phyloP scores from a whole-genome alignment of 805 yeast genomes.

The Priceomyces fermenticarens region DNA sequence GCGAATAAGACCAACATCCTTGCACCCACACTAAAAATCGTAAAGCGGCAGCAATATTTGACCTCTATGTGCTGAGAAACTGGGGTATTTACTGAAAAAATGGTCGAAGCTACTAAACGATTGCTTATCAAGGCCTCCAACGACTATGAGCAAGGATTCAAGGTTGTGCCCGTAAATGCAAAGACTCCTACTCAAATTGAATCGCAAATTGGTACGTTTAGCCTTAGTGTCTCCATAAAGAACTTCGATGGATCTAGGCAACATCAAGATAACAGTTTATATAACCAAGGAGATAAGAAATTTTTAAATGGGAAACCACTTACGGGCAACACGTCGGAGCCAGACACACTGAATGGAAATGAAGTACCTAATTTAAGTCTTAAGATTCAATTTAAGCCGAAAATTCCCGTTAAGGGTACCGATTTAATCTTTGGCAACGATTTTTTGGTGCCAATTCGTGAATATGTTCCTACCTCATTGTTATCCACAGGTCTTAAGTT shows the following conservation, averaged over 20 bases:
- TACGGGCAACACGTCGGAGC: constrained; percentile 5
- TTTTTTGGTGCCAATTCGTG: constrained; percentile 55
- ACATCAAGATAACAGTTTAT: constrained; percentile 32
- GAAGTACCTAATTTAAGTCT: constrained; percentile 29
- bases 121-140: constrained; percentile 31
- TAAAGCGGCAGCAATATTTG: too few relatives aligned
- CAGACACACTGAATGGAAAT: not conserved
- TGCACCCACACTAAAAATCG: too few relatives aligned
- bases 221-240: constrained; percentile 41
- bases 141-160: constrained; percentile 19
- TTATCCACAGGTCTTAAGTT: constrained; percentile 49
- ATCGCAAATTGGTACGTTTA: constrained; percentile 37
- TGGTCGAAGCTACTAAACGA: constrained; percentile 22
- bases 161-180: constrained; percentile 44
- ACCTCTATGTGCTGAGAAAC: too few relatives aligned
- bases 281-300: constrained; percentile 24
- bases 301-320: constrained; percentile 17
- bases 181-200: constrained; percentile 32
- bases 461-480: constrained; percentile 52
- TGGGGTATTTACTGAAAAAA: not conserved
- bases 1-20: too few relatives aligned
- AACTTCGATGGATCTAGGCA: constrained; percentile 44
- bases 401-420: constrained; percentile 43
- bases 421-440: constrained; percentile 69
- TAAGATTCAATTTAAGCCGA: constrained; percentile 41